A percentile compares a stretch with the other conserved stretches of the same genome.
These are phyloP conservation scores for Avicennia marina DNA, from an alignment of 257 asterid species.

Conservation along the genomic window DNA sequence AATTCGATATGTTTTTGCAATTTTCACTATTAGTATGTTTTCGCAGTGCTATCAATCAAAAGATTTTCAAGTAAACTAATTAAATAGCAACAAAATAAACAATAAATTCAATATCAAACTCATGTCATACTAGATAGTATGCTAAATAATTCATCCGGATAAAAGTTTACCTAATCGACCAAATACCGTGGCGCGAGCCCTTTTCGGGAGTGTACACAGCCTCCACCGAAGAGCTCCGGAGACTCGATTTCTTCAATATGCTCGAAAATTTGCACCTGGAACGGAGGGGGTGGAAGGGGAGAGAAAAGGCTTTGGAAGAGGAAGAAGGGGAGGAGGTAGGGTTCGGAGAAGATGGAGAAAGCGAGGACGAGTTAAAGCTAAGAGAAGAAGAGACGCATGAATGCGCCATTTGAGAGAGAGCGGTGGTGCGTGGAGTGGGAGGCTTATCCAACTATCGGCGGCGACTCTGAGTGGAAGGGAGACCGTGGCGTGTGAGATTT, in stretches of 20 bases:
- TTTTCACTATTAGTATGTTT: too few relatives aligned
- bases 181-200: conserved; percentile 49
- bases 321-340: conserved; percentile 26
- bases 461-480: too few relatives aligned
- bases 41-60: too few relatives aligned
- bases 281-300: conserved; percentile 38
- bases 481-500: background rate
- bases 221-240: conserved; percentile 33
- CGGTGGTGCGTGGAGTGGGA: background rate
- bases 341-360: conserved; percentile 12
- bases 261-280: conserved; percentile 38
- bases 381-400: conserved; percentile 25
- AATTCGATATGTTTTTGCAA: too few relatives aligned
- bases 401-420: conserved; percentile 25
- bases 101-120: too few relatives aligned
- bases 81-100: too few relatives aligned
- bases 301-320: conserved; percentile 28
- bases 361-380: conserved; percentile 17
- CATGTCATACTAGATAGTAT: too few relatives aligned
- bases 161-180: conserved; percentile 85
- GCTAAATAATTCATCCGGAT: too few relatives aligned
- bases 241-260: conserved; percentile 34
- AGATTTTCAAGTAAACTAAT: too few relatives aligned
- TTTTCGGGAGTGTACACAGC: conserved; percentile 42
- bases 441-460: conserved; percentile 26